These are phyloP conservation scores for Tricholoma bakamatsutake DNA, from an alignment of 768 basidiomycete genomes.

Conservation along the genomic window DNA sequence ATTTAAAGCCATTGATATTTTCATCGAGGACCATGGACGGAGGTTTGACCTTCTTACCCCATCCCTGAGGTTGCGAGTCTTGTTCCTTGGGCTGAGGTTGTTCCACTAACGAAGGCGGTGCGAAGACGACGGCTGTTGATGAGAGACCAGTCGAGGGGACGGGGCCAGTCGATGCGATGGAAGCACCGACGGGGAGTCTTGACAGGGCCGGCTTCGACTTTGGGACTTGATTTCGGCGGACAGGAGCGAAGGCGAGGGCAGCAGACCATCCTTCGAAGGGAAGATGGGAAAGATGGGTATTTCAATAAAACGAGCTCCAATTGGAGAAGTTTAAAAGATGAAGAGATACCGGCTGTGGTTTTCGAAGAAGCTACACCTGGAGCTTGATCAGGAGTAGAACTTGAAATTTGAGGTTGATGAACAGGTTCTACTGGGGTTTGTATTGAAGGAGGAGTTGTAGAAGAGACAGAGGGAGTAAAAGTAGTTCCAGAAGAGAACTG, in stretches of 20 bases:
- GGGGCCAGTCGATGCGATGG: conserved; percentile 38
- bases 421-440: conserved; percentile 18
- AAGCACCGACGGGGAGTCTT: conserved; percentile 59
- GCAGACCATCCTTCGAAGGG: conserved; percentile 75
- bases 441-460: conserved; percentile 13
- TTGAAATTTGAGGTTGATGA: conserved; percentile 23
- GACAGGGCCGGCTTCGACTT: conserved; percentile 52
- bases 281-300: conserved; percentile 32
- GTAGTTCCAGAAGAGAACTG: conserved; percentile 71
- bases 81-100: conserved; percentile 21
- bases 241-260: conserved; percentile 82
- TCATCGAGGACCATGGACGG: conserved; percentile 89
- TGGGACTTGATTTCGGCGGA: conserved; percentile 51
- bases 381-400: conserved; percentile 16
- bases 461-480: conserved; percentile 36
- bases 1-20: conserved; percentile 79
- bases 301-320: conserved; percentile 53
- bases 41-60: conserved; percentile 88
- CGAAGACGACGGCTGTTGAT: conserved; percentile 63
- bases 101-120: conserved; percentile 57
- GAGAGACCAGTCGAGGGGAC: conserved; percentile 29
- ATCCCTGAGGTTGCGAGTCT: conserved; percentile 49
- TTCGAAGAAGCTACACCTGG: conserved; percentile 32
- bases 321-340: conserved; percentile 41
- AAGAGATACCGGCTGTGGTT: conserved; percentile 55